Evolutionary conservation across 2,329 filamentous ascomycete genomes (phyloP).

Genomic region (Helicocarpus griseus): DNA sequence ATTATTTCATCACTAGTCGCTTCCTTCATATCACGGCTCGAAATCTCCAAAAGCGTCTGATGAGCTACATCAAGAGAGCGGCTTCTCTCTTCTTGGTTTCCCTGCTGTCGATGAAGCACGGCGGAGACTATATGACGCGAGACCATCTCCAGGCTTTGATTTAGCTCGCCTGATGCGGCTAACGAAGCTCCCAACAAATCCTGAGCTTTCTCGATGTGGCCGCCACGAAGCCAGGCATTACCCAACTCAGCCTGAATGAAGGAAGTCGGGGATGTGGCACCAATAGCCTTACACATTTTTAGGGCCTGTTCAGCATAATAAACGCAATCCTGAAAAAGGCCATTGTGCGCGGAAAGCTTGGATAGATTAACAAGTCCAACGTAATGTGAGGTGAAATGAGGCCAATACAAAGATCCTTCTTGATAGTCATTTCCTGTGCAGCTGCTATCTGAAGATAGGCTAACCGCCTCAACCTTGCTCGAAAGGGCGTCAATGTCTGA

Average conservation of each 20-base stretch:
- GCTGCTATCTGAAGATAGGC: slow-evolving; percentile 24
- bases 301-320: slow-evolving; percentile 80
- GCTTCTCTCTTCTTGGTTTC: slow-evolving; percentile 31
- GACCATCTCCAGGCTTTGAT: slow-evolving; percentile 45
- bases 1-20: slow-evolving; percentile 18
- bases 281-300: slow-evolving; percentile 61
- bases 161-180: slow-evolving; percentile 40
- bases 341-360: slow-evolving; percentile 69
- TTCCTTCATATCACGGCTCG: slow-evolving; percentile 23
- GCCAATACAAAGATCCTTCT: slow-evolving; percentile 66
- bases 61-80: slow-evolving; percentile 44
- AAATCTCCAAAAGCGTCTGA: slow-evolving; percentile 34
- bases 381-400: slow-evolving; percentile 63
- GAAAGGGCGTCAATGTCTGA: slow-evolving; percentile 28
- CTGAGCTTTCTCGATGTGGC: slow-evolving; percentile 40
- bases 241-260: slow-evolving; percentile 39
- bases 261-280: slow-evolving; percentile 46
- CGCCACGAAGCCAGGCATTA: slow-evolving; percentile 41
- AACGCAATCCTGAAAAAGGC: slow-evolving; percentile 77
- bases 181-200: slow-evolving; percentile 51
- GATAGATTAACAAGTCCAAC: slow-evolving; percentile 64
- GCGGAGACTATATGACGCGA: slow-evolving; percentile 36
- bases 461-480: slow-evolving; percentile 30
- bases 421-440: slow-evolving; percentile 26
- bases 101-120: slow-evolving; percentile 38